Conservation (phyloP, 495 filamentous ascomycete species). For the Penicillium desertorum region DNA sequence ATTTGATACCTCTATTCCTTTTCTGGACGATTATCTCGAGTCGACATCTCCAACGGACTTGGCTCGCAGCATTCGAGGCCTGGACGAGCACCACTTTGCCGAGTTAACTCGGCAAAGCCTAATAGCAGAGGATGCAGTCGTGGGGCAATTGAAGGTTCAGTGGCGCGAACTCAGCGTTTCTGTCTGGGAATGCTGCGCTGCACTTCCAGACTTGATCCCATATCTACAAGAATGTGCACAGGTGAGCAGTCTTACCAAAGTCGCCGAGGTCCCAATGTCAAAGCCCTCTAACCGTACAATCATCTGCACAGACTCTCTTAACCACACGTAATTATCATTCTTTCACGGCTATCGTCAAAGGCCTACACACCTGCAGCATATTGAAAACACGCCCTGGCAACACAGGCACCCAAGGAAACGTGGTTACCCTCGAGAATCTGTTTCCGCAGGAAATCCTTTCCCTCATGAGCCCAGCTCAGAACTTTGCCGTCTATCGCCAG, state of each 20-base stretch:
- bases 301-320: slow-evolving; percentile 28
- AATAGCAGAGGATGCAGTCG: slow-evolving; percentile 20
- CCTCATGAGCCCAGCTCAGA: slow-evolving; percentile 32
- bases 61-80: slow-evolving; percentile 29
- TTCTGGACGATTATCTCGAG: slow-evolving; percentile 35
- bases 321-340: slow-evolving; percentile 36
- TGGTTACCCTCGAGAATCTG: slow-evolving; percentile 26
- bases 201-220: slow-evolving; percentile 35
- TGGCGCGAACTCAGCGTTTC: slow-evolving; percentile 38
- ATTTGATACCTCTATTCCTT: slow-evolving; percentile 34
- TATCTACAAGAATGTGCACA: slow-evolving; percentile 39
- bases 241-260: slow-evolving; percentile 21
- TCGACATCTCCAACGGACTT: slow-evolving; percentile 36
- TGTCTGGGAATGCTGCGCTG: slow-evolving; percentile 45
- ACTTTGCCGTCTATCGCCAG: slow-evolving; percentile 40
- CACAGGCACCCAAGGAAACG: slow-evolving; percentile 15
- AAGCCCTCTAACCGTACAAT: slow-evolving; percentile 9
- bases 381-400: slow-evolving; percentile 21
- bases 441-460: slow-evolving; percentile 26
- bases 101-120: slow-evolving; percentile 26
- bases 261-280: background rate
- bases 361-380: slow-evolving; percentile 37
- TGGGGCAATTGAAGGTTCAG: slow-evolving; percentile 19
- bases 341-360: slow-evolving; percentile 37
- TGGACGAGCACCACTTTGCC: slow-evolving; percentile 34